Conservation (phyloP, 805 yeast genomes). For the Kregervanrija delftensis region DNA sequence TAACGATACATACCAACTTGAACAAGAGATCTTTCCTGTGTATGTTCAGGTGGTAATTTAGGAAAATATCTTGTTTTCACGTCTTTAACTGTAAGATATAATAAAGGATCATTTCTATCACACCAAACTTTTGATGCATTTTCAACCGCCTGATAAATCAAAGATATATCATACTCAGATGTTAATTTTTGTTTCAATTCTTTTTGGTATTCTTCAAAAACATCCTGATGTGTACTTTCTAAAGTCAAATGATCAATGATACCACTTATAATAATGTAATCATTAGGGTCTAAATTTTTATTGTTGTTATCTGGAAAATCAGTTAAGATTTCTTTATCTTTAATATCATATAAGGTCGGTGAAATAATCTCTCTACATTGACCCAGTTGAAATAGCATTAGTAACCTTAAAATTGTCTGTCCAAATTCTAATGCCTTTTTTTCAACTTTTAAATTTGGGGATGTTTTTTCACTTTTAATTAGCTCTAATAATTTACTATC, state of each 20-base stretch:
- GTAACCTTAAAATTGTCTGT: constrained; percentile 31
- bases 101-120: constrained; percentile 16
- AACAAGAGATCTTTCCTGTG: constrained; percentile 31
- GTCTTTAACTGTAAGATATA: constrained; percentile 40
- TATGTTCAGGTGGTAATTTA: constrained; percentile 31
- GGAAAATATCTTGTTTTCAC: constrained; percentile 51
- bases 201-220: constrained; percentile 15
- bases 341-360: constrained; percentile 36
- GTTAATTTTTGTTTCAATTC: constrained; percentile 12
- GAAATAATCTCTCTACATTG: constrained; percentile 61
- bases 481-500: not conserved
- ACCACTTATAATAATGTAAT: constrained; percentile 51
- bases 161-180: constrained; percentile 15
- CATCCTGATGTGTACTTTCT: constrained; percentile 13
- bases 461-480: constrained; percentile 17
- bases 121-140: constrained; percentile 18
- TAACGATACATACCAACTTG: constrained; percentile 57
- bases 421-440: too few species aligned
- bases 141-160: constrained; percentile 11
- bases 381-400: constrained; percentile 37
- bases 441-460: constrained; percentile 1
- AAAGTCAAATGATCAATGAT: constrained; percentile 46
- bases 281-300: constrained; percentile 10
- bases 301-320: not conserved
- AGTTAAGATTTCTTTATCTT: constrained; percentile 8